Evolutionary conservation across 305 asterid species (phyloP).

Genomic region (Fraxinus dipetala): DNA sequence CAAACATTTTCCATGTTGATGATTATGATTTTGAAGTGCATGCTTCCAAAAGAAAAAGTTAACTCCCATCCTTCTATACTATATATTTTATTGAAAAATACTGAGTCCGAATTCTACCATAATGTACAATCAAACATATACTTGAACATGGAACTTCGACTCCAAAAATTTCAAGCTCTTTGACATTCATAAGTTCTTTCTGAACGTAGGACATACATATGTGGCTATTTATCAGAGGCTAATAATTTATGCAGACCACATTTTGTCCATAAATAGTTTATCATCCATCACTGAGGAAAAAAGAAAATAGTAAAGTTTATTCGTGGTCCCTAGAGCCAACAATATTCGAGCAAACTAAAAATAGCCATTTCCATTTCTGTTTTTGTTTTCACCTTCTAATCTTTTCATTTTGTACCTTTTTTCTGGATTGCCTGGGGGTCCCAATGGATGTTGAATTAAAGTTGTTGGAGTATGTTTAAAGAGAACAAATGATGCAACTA

Average conservation of each 20-base stretch:
- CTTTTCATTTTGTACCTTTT: background rate
- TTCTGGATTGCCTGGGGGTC: constrained; percentile 1
- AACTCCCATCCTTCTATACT: background rate
- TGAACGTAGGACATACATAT: background rate
- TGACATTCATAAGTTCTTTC: background rate
- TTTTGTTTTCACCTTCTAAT: background rate
- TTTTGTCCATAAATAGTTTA: background rate
- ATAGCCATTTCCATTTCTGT: background rate
- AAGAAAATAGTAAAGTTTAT: background rate
- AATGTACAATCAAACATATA: background rate
- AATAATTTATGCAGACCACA: background rate
- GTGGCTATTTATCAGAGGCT: background rate
- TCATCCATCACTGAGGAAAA: background rate
- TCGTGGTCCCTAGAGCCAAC: background rate
- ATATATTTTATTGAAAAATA: constrained; percentile 19
- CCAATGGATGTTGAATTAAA: background rate
- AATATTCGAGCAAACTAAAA: background rate
- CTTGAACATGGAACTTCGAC: constrained; percentile 6
- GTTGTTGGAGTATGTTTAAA: constrained; percentile 13
- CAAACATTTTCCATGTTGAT: background rate
- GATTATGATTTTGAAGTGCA: constrained; percentile 3
- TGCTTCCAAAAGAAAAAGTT: background rate
- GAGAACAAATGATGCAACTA: background rate
- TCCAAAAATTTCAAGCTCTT: constrained; percentile 7
- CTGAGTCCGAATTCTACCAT: constrained; percentile 15